Evolutionary conservation across 2,329 filamentous ascomycete species (phyloP), one percentile per base, ranked within the genome.

Genomic region (Lasiodiplodia gonubiensis): DNA sequence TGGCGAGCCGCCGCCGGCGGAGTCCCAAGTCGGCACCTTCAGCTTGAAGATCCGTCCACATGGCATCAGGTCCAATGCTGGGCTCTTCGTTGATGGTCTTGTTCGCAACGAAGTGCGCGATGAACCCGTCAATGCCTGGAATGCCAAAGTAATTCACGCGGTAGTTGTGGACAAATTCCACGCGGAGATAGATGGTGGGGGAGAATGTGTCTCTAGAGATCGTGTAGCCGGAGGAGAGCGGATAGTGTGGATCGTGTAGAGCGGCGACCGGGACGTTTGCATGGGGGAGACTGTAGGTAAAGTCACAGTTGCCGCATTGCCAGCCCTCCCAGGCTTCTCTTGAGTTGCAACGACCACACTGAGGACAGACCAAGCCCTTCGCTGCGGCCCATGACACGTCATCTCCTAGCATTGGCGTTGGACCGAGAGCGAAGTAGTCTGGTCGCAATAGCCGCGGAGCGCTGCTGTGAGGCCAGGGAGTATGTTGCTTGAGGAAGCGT

Each of bases 321-420:
- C 89, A 92, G 1, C 84, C 82, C 5, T 77, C 78, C 89, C 90
- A 93, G 27, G 82, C 76, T 16, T 84, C 80, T 1, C 90, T 83
- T 2, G 87, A 83, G 51, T 83, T 88, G 71, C 90, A 92, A 49
- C 86, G 84, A 0, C 82, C 79, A 70, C 91, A 93, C 1, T 78
- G 68, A 0, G 87, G 88, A 71, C 91, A 94, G 2, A 90, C 86
- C 55, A 92, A 86, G 0, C 90, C 91, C 61, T 82, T 81, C 72
- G 87, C 89, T 67, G 85, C 87, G 10, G 80, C 75, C 2, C 80
- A 78, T 12, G 86, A 83, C 0, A 85, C 83, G 3, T 86, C 84
- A 66, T 83, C 79, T 4, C 81, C 81, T 0, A 77, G 71, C 4
- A 53, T 61, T 3, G 66, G 66, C 0, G 79, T 72, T 0, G 79